Evolutionary conservation across 140 eudicot genomes (phyloP).

Genomic region (Oenanthe javanica): DNA sequence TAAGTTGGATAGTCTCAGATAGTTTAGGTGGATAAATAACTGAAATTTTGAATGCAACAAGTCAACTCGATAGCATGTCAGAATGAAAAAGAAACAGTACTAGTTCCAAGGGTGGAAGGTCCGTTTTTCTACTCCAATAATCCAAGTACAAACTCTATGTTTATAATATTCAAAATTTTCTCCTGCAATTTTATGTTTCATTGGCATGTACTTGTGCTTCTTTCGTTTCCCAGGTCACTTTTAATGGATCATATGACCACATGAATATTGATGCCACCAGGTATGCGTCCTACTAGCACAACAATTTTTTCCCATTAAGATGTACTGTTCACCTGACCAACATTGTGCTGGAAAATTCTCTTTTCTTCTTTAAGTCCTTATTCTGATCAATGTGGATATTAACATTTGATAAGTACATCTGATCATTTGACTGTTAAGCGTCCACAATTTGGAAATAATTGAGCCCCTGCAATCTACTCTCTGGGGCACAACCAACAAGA

Average conservation of each 20-base stretch:
- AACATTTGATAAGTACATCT: neutral
- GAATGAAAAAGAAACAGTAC: neutral
- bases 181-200: neutral
- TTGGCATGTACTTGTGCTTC: conserved; percentile 4
- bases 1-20: neutral
- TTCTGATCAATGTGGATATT: neutral
- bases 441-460: conserved; percentile 86
- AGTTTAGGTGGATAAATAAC: neutral
- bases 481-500: conserved; percentile 80
- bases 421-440: conserved; percentile 33
- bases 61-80: neutral
- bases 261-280: conserved; percentile 95
- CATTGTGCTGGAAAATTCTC: neutral
- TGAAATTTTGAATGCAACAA: neutral
- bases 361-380: neutral
- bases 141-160: neutral
- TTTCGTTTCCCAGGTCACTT: conserved; percentile 69
- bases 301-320: neutral
- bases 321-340: neutral
- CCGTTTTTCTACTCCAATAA: neutral
- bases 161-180: neutral
- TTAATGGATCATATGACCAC: conserved; percentile 98
- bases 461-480: conserved; percentile 80
- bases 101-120: neutral
- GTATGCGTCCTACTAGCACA: conserved; percentile 22